Evolutionary conservation across 78 protist genomes (phyloP), one percentile per base, ranked within the genome.

Genomic region (Isochrysis galbana): DNA sequence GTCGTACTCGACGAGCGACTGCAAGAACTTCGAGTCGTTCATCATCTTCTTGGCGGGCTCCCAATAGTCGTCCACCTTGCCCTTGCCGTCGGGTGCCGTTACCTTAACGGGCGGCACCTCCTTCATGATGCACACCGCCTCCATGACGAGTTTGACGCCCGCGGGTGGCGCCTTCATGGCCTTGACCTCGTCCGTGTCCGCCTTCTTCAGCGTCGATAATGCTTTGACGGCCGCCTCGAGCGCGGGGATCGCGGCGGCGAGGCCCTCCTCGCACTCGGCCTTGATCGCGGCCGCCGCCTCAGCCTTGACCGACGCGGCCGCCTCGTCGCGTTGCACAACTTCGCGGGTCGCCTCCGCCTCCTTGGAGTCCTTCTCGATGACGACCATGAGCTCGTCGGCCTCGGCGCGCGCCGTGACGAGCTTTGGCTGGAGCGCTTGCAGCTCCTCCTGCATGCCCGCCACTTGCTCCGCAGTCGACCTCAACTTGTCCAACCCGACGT

Each of bases 191-290:
- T 29, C n/a, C 22, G 96, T 25, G 54, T 94, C 87, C 0, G 36
- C 84, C 54, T 61, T 55, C 36, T 93, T 83, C 45, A 95, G 89
- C 23, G 45, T 45, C 61, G 78, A 5, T 36, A 96, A 91, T 19
- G 95, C 80, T 70, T 23, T n/a, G 88, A 83, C 29, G 2, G 98
- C 96, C 14, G 44, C 72, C 0, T 93, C 82, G 5, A 95, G 93
- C 38, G 93, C 94, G 10, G 98, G 98, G 61, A 84, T 32, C 23
- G 96, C 98, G 80, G 77, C 72, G 23, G 93, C 97, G 5, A 86
- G 42, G 29, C 91, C 94, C 5, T 55, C 74, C 54, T 90, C 95
- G 88, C 94, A 94, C n/a, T 67, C 91, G 32, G 87, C 97, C 5
- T 38, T 67, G 61, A 92, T 69, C 26, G 22, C 93, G 89, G 87